phyloP scores from a whole-genome alignment of 2,329 filamentous ascomycete species.

The Penicillium polonicum region DNA sequence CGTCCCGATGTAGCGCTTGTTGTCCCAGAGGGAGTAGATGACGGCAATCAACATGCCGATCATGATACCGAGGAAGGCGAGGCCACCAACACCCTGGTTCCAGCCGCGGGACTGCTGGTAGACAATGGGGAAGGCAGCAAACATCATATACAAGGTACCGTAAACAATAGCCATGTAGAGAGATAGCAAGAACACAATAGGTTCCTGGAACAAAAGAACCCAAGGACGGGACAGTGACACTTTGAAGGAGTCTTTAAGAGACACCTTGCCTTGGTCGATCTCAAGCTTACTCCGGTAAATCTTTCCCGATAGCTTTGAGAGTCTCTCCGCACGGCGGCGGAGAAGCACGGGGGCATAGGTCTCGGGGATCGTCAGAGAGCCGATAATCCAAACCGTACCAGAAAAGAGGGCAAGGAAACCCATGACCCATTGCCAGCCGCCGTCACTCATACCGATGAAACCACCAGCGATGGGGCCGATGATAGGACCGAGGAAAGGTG shows the following conservation, averaged over 20 bases:
- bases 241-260: constrained; percentile 24
- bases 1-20: constrained; percentile 25
- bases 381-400: constrained; percentile 30
- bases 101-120: constrained; percentile 30
- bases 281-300: constrained; percentile 28
- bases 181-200: constrained; percentile 33
- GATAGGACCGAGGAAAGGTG: constrained; percentile 58
- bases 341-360: constrained; percentile 34
- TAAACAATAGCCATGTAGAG: constrained; percentile 34
- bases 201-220: constrained; percentile 32
- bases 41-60: constrained; percentile 31
- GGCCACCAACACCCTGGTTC: constrained; percentile 29
- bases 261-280: constrained; percentile 25
- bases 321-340: constrained; percentile 26
- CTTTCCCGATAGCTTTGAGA: constrained; percentile 28
- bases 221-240: constrained; percentile 30
- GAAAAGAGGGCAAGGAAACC: constrained; percentile 32
- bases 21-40: constrained; percentile 25
- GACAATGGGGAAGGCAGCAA: constrained; percentile 33
- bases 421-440: constrained; percentile 32
- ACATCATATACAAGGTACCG: constrained; percentile 33
- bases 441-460: constrained; percentile 30
- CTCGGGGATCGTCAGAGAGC: constrained; percentile 27
- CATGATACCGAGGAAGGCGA: constrained; percentile 35
- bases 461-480: constrained; percentile 32